phyloP scores from a whole-genome alignment of 1,139 yeast species.

The Saccharomyces hybrid region DNA sequence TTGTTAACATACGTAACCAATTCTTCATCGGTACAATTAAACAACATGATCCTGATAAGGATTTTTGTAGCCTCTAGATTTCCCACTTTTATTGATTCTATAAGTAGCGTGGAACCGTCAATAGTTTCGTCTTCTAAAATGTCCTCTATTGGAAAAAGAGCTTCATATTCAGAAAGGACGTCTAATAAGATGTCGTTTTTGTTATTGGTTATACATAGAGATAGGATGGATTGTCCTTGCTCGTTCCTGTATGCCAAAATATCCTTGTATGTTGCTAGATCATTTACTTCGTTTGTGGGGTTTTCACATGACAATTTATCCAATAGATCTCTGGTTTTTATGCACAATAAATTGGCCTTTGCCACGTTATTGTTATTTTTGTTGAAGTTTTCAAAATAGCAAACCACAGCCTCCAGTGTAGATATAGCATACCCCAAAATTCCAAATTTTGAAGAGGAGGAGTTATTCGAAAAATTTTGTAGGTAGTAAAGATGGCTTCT shows the following conservation, averaged over 20 bases:
- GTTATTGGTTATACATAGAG: slow-evolving; percentile 44
- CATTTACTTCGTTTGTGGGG: slow-evolving; percentile 31
- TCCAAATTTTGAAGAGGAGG: slow-evolving; percentile 40
- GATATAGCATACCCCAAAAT: slow-evolving; percentile 57
- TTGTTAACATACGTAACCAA: slow-evolving; percentile 44
- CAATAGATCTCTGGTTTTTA: slow-evolving; percentile 2
- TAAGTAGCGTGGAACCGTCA: slow-evolving; percentile 48
- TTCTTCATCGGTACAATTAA: slow-evolving; percentile 41
- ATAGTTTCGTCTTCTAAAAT: slow-evolving; percentile 55
- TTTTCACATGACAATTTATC: slow-evolving; percentile 20
- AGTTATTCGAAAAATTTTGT: slow-evolving; percentile 50
- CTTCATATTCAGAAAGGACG: slow-evolving; percentile 40
- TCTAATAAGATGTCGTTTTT: slow-evolving; percentile 39
- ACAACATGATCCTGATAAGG: slow-evolving; percentile 41
- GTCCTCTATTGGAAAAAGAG: slow-evolving; percentile 57
- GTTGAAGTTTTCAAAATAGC: slow-evolving; percentile 36
- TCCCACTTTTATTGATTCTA: slow-evolving; percentile 53
- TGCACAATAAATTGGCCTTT: slow-evolving; percentile 7
- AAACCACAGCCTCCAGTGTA: slow-evolving; percentile 75
- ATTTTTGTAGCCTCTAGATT: slow-evolving; percentile 42
- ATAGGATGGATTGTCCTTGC: slow-evolving; percentile 61
- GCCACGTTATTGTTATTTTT: slow-evolving; percentile 6
- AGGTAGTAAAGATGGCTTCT: slow-evolving; percentile 62
- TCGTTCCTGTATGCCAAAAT: slow-evolving; percentile 42
- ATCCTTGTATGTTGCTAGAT: slow-evolving; percentile 6